Conservation (phyloP, 2,329 filamentous ascomycete species). For the Aureobasidium musti region DNA sequence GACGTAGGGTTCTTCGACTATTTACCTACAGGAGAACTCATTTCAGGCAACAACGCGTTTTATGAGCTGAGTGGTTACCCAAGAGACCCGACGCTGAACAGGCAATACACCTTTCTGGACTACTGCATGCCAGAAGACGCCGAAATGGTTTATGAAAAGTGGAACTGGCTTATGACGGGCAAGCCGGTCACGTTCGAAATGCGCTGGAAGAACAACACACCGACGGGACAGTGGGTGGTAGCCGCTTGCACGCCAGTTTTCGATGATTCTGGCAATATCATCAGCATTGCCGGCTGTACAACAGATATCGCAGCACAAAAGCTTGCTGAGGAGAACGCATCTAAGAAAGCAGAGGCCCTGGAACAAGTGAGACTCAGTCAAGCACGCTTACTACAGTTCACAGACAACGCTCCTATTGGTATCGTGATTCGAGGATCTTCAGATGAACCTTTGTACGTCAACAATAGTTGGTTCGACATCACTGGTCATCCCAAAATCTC, state of each 20-base stretch:
- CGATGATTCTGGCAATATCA: slow-evolving; percentile 32
- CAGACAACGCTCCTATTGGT: neutral
- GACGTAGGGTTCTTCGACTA: slow-evolving; percentile 11
- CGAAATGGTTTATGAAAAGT: neutral
- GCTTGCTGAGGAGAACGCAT: neutral
- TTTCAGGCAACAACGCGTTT: neutral
- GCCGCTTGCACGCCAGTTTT: slow-evolving; percentile 34
- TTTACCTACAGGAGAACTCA: neutral
- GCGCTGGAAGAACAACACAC: slow-evolving; percentile 26
- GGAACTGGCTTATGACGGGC: neutral
- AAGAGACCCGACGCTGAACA: neutral
- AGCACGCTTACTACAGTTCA: neutral
- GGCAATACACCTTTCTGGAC: neutral
- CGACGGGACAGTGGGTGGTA: slow-evolving; percentile 34
- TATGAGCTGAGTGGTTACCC: neutral
- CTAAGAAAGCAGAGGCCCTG: neutral
- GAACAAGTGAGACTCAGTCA: neutral
- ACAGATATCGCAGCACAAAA: slow-evolving; percentile 32
- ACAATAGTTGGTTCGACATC: neutral
- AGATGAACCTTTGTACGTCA: neutral
- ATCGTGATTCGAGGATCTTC: neutral
- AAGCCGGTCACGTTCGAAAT: neutral
- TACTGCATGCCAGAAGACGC: neutral
- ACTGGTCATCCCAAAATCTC: neutral
- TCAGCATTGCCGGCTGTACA: slow-evolving; percentile 34